Base-by-base conservation (phyloP, 768 basidiomycete genomes). In the Suillus clintonianus region DNA sequence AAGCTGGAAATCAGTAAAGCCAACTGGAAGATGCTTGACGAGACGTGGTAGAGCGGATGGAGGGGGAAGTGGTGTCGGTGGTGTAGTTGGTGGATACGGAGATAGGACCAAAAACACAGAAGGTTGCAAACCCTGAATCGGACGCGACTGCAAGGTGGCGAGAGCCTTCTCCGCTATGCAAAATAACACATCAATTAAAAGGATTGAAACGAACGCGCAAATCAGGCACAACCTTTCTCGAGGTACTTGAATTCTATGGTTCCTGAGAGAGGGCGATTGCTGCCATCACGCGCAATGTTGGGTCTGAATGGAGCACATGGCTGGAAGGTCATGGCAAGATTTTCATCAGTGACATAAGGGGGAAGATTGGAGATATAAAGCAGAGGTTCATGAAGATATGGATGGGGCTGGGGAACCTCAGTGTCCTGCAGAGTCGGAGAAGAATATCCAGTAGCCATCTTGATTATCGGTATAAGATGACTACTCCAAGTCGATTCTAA, bases 161-260 rank as follows among this genome's bases (percentile, higher is more conserved):
- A 95, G 82, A 15, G 94, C 94, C 76, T 94, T 95, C 78, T 95
- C 93, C 66, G 94, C 94, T 95, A 77, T 22, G 62, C 14, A 39
- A 36, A 65, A 36, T 36, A 56, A 24, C 24, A 14, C 8, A 34
- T 34, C 30, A 53, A 51, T 68, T 13, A 67, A 57, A 19, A 61
- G 34, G 55, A 42, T 47, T 19, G 61, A 32, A 55, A 64, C 13
- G 45, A 43, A 63, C 58, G 62, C 42, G 54, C 68, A 55, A 63
- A 65, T 39, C 15, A n/a, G 64, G 74, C 83, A 72, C 67, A 53
- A 92, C 92, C 92, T 82, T 88, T 90, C 72, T 91, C 89, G 53
- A 90, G 81, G 71, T 82, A 89, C 74, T 86, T 92, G 81, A 94
- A 95, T 76, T 94, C 91, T 72, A 95, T 92, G 64, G 86, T 90